Base-by-base conservation (phyloP, 768 basidiomycete genomes). In the Fibroporia radiculosa region DNA sequence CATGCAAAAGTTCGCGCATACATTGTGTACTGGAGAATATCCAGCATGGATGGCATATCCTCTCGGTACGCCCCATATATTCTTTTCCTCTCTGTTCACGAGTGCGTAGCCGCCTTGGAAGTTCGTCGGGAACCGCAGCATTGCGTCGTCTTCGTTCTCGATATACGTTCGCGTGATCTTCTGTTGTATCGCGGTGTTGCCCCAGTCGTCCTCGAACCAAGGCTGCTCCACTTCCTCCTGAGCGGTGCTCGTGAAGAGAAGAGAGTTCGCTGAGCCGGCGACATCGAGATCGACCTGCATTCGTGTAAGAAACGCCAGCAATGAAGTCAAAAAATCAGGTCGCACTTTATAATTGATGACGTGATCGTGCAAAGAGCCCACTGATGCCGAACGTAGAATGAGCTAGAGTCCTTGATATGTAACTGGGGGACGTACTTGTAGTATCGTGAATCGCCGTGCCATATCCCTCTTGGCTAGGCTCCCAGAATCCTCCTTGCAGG, bases 281-380 rank as follows among this genome's bases (percentile, higher is more conserved):
- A 84, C 67, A 48, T 84, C 81, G 27, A 84, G 71, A 48, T 84
- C 82, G 50, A 83, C 73, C 62, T 76, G 68, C 44, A 16, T 16
- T 22, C 12, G 16, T 42, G 40, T 5, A 49, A 27, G 28, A 50
- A 42, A n/a, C 35, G 45, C 53, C 5, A 49, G 22, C 28, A 38
- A 32, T n/a, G 25, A 8, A 12, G 24, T 22, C n/a, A 40, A 25
- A 18, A 10, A 10, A 40, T 20, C 41, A 22, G 35, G 38, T 19
- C 13, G 3, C 14, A 48, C 74, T 60, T 76, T 78, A 61, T 68
- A 78, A 56, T 80, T 80, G 56, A 84, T 76, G 26, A 82, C 72
- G 52, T 82, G 80, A 56, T 84, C 80, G 48, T 83, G 81, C 10
- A 83, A 58, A 29, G 72, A 78, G 10, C 81, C 81, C 77, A 81